These are phyloP conservation scores for Clavaria fumosa DNA, from an alignment of 768 basidiomycete species.

Conservation along the genomic window DNA sequence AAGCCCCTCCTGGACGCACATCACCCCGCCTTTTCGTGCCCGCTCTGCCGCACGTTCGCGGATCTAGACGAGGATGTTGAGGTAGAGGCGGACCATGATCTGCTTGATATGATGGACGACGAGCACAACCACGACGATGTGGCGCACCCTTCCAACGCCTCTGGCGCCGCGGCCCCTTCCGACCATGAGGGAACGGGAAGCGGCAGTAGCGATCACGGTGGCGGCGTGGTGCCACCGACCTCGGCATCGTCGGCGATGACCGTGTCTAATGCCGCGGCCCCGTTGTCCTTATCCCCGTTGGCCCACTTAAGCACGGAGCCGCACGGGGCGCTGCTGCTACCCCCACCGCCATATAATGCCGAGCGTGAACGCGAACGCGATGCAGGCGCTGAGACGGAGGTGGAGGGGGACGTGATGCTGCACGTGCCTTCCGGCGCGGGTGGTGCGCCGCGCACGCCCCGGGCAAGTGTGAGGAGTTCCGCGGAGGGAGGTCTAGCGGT, in stretches of 20 bases:
- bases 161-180: no score
- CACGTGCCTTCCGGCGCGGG: conserved; percentile 1
- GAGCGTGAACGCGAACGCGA: conserved; percentile 11
- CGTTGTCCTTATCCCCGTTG: conserved; percentile 3
- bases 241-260: background rate
- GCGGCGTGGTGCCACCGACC: conserved; percentile 6
- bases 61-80: conserved; percentile 95
- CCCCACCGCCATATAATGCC: conserved; percentile 3
- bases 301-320: conserved; percentile 4
- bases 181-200: no score
- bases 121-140: no score
- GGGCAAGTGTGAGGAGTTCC: no score
- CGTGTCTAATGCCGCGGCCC: conserved; percentile 1
- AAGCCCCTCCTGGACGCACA: conserved; percentile 80
- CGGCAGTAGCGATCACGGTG: no score
- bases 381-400: conserved; percentile 25
- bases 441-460: background rate
- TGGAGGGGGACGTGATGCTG: conserved; percentile 17
- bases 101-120: conserved; percentile 14
- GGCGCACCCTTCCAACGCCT: no score
- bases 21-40: conserved; percentile 88
- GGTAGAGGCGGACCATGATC: conserved; percentile 22
- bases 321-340: no score
- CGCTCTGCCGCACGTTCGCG: conserved; percentile 87
- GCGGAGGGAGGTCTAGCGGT: no score